phyloP scores from a whole-genome alignment of 805 yeast genomes.

The Allodekkera sacchari region DNA sequence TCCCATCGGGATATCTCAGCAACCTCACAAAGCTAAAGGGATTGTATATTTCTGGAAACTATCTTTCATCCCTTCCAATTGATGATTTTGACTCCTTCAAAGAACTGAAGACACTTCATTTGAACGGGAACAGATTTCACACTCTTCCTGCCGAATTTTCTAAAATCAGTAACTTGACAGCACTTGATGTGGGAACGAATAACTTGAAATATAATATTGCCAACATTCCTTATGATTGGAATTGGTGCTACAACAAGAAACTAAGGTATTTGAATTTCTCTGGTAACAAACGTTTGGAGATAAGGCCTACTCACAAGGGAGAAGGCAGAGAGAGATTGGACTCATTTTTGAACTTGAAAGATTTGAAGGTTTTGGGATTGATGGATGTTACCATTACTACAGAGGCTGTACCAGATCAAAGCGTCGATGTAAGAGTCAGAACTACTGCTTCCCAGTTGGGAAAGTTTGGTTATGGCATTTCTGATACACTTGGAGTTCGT shows the following conservation, averaged over 20 bases:
- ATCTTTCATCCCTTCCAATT: constrained; percentile 67
- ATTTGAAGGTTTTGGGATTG: constrained; percentile 68
- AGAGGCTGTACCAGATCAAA: constrained; percentile 82
- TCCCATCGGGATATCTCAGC: constrained; percentile 64
- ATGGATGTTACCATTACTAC: constrained; percentile 95
- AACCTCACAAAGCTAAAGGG: constrained; percentile 50
- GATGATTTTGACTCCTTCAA: constrained; percentile 69
- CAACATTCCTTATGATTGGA: constrained; percentile 96
- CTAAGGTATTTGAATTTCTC: constrained; percentile 80
- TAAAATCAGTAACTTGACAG: constrained; percentile 51
- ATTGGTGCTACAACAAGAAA: constrained; percentile 80
- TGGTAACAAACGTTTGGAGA: constrained; percentile 87
- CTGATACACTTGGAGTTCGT: constrained; percentile 72
- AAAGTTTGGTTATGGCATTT: constrained; percentile 79
- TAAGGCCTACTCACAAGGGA: constrained; percentile 49
- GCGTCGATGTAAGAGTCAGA: constrained; percentile 73
- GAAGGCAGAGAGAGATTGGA: constrained; percentile 61
- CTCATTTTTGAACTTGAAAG: constrained; percentile 50
- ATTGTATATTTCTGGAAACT: constrained; percentile 77
- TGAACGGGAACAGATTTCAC: constrained; percentile 80
- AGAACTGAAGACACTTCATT: constrained; percentile 49
- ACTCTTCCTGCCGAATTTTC: constrained; percentile 86
- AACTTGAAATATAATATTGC: constrained; percentile 85
- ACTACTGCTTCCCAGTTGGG: constrained; percentile 79
- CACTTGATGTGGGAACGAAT: constrained; percentile 87